These are phyloP conservation scores for Saturnispora galanensis DNA, from an alignment of 805 yeast genomes.

Conservation along the genomic window DNA sequence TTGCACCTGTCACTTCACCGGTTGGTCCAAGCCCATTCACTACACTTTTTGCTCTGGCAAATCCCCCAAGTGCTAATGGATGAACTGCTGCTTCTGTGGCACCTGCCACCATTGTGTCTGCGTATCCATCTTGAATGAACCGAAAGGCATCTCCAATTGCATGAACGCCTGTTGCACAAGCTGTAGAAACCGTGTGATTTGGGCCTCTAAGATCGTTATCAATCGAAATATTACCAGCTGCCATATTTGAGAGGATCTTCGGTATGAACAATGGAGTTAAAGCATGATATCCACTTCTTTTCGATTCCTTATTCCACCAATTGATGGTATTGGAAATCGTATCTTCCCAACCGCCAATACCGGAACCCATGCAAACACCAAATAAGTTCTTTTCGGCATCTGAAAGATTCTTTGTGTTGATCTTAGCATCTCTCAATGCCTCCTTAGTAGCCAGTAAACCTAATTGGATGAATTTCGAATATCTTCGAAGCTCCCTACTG, in stretches of 20 bases:
- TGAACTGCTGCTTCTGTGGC: constrained; percentile 83
- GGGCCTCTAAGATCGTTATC: constrained; percentile 73
- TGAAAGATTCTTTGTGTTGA: constrained; percentile 29
- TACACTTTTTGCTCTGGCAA: constrained; percentile 79
- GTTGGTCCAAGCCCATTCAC: constrained; percentile 42
- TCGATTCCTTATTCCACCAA: constrained; percentile 24
- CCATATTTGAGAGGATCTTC: constrained; percentile 79
- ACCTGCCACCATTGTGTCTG: constrained; percentile 88
- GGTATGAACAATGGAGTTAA: constrained; percentile 87
- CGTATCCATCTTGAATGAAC: constrained; percentile 69
- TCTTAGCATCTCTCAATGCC: constrained; percentile 62
- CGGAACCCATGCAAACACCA: constrained; percentile 88
- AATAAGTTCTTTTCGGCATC: constrained; percentile 29
- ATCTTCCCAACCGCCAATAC: constrained; percentile 82
- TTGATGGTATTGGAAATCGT: constrained; percentile 51
- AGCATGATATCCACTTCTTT: constrained; percentile 46
- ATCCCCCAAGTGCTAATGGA: constrained; percentile 83
- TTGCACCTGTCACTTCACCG: constrained; percentile 54
- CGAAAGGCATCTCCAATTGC: constrained; percentile 88
- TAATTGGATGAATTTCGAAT: constrained; percentile 67
- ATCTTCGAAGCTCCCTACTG: constrained; percentile 42
- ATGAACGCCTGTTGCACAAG: constrained; percentile 95
- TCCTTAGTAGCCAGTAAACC: constrained; percentile 69
- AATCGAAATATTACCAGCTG: constrained; percentile 84
- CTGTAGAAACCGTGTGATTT: constrained; percentile 80